Base-by-base conservation (phyloP, 2,329 filamentous ascomycete species). In the Dactylella cylindrospora region DNA sequence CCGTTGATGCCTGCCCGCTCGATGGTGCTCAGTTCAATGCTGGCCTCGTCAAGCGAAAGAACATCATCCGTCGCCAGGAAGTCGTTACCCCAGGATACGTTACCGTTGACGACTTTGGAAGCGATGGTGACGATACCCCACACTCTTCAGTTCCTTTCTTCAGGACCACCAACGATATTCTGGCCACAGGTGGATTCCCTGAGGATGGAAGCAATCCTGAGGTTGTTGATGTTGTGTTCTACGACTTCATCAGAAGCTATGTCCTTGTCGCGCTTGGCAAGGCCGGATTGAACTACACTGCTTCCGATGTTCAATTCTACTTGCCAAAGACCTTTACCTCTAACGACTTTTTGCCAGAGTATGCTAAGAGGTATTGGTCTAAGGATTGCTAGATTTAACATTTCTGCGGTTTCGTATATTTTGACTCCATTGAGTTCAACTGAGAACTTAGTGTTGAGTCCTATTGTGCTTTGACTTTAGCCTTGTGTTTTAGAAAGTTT, bases 191-290 rank as follows among this genome's bases (percentile, higher is more conserved):
- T 67, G 76, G 73, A 1, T 86, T 94, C 68, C 79, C 84, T 1
- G 64, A 70, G 0, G 68, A 73, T 7, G 40, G 65, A 8, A 70
- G 71, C 4, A 76, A 80, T 12, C 87, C 88, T 0, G 81, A 86
- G 46, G 84, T 74, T 0, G 89, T 98, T 0, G 91, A 97, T 71
- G 72, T 98, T 5, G 83, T 96, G 10, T 98, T 94, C 70, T 81
- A 95, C 55, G 90, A 95, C 71, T 98, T 96, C 72, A 84, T 97
- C 28, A 80, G 93, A 73, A 84, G 84, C 7, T 94, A 86, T 80
- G 76, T 97, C 31, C 73, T 95, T 15, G 39, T 35, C 5, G 59
- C 50, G 6, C 19, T 64, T 8, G 20, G 9, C 4, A 57, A 57
- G 39, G 28, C 45, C 7, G 50, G 59, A 10, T 26, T 17, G n/a